A percentile compares a stretch with the other conserved stretches of the same genome.
These are phyloP conservation scores for Starmerella bombi DNA, from an alignment of 805 yeast species.

Conservation along the genomic window DNA sequence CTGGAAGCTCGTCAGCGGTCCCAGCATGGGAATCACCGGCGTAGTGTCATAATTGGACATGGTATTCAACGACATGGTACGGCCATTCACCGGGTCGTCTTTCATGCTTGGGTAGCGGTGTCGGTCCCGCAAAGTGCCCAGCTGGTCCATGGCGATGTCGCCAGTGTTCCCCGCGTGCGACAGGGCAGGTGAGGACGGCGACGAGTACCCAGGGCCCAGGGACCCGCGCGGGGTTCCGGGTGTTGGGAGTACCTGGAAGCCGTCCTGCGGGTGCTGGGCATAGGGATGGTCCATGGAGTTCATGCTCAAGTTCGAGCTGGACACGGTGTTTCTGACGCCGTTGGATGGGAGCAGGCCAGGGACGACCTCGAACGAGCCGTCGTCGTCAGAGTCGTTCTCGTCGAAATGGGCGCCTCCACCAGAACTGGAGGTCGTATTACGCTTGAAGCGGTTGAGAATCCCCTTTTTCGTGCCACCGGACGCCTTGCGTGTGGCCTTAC, in stretches of 20 bases:
- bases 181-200: too few species aligned
- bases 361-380: slow-evolving; percentile 21
- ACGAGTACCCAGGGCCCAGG: too few species aligned
- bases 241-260: too few species aligned
- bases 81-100: slow-evolving; percentile 12
- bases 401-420: too few species aligned
- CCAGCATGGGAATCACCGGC: slow-evolving; percentile 28
- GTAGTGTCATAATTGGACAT: slow-evolving; percentile 27
- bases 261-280: too few species aligned
- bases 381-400: slow-evolving; percentile 22
- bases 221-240: too few species aligned
- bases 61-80: slow-evolving; percentile 26
- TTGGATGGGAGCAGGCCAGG: too few species aligned
- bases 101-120: slow-evolving; percentile 26
- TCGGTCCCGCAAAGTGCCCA: slow-evolving; percentile 24
- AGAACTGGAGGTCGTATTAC: slow-evolving; percentile 8
- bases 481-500: neutral
- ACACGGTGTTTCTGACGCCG: too few species aligned
- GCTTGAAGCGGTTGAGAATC: slow-evolving; percentile 19
- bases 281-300: too few species aligned
- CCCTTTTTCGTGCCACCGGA: slow-evolving; percentile 8
- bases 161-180: too few species aligned
- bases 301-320: too few species aligned
- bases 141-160: slow-evolving; percentile 19
- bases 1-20: slow-evolving; percentile 9